A percentile compares a stretch with the other conserved stretches of the same genome.
These are phyloP conservation scores for Phoma herbarum DNA, from an alignment of 2,329 filamentous ascomycete genomes.

Conservation along the genomic window DNA sequence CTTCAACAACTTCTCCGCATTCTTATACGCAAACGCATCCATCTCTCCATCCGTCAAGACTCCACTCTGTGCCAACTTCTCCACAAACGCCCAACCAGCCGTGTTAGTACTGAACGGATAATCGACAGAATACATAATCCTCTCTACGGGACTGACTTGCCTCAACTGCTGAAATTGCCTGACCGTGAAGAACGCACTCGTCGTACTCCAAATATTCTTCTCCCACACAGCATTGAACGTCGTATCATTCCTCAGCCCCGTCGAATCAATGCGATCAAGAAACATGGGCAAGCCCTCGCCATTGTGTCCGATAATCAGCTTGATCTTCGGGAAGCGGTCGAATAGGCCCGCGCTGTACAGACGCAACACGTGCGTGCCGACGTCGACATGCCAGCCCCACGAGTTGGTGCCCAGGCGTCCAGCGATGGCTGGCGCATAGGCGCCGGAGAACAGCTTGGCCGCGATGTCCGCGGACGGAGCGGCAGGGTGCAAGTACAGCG, in stretches of 20 bases:
- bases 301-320: slow-evolving; percentile 59
- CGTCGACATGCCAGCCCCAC: slow-evolving; percentile 66
- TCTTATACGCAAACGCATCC: slow-evolving; percentile 58
- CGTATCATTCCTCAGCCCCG: slow-evolving; percentile 54
- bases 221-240: slow-evolving; percentile 62
- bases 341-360: slow-evolving; percentile 61
- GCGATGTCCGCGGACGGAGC: slow-evolving; percentile 54
- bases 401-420: slow-evolving; percentile 49
- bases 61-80: slow-evolving; percentile 56
- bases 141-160: slow-evolving; percentile 58
- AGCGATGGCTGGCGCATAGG: background rate
- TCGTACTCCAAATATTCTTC: slow-evolving; percentile 67
- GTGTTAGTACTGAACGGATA: slow-evolving; percentile 58
- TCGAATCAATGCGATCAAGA: slow-evolving; percentile 51
- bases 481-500: slow-evolving; percentile 46
- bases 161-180: slow-evolving; percentile 61
- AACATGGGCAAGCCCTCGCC: slow-evolving; percentile 61
- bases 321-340: slow-evolving; percentile 57
- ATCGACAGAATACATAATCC: slow-evolving; percentile 62
- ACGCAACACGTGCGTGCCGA: slow-evolving; percentile 65
- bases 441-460: slow-evolving; percentile 18
- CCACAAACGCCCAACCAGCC: slow-evolving; percentile 58
- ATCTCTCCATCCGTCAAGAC: slow-evolving; percentile 60
- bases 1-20: slow-evolving; percentile 54
- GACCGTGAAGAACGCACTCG: slow-evolving; percentile 65